Base-by-base conservation (phyloP, 305 asterid species). In the Striga hermonthica region DNA sequence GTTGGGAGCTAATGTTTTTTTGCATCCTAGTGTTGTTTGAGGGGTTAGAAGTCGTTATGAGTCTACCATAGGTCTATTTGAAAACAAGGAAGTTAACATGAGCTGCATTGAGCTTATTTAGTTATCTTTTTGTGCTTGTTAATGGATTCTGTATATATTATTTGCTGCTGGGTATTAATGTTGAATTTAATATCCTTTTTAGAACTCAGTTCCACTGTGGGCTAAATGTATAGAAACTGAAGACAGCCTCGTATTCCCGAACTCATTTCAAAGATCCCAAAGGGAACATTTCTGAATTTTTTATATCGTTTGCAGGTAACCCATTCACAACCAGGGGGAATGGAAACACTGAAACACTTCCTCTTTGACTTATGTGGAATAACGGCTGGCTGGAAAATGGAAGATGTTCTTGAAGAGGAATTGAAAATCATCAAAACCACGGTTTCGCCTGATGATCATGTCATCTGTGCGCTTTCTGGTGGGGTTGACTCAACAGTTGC, bases 401-500 rank as follows among this genome's bases (percentile, higher is more conserved):
- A 88, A 75, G 85, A 90, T 72, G 87, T 94, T 70, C 78, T 90
- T 9, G 91, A 86, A 14, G 90, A 94, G 77, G 98, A 86, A 80
- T 67, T 86, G n/a, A 80, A 84, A 71, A 76, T 80, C 52, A 81
- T 94, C 53, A 80, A 69, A 60, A 83, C 43, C 44, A 82, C 78
- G 37, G 98, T 90, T 5, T 90, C 86, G 34, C 69, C 84, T 57
- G 93, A 84, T 36, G 98, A 90, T 43, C 97, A 81, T 53, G 99
- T 94, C 41, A 90, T 94, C 34, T 90, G 96, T 84, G 99, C 96
- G 3, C 74, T 90, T 64, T 90, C 98, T 48, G 99, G 98, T 40
- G 99, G 98, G 10, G 99, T 94, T 5, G 99, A 94, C 79, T 90
- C 99, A 28, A 81, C 97, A 3, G 99, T 94, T 59, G 98, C 98